Evolutionary conservation across 2,329 filamentous ascomycete species (phyloP), one percentile per base, ranked within the genome.

Genomic region (Blastomyces silverae): DNA sequence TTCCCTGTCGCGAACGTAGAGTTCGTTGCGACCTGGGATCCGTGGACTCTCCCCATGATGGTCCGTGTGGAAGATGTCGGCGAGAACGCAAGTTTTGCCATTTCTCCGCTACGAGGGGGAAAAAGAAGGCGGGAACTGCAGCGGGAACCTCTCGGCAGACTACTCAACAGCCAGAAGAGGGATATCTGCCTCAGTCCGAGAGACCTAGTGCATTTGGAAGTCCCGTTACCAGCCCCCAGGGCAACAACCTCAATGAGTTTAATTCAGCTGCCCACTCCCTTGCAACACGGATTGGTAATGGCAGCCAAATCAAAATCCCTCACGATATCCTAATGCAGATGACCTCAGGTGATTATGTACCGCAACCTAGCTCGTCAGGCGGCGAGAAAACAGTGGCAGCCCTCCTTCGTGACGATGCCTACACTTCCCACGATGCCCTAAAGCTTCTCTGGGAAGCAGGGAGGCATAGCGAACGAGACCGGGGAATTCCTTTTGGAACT

Each of bases 1-100:
- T 68, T 61, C 68, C 68, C 34, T 69, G 68, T 63, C 67, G 68
- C 61, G 68, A 69, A 61, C 68, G 68, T 20, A 63, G 68, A 66
- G 68, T 69, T 5, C 67, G 67, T 37, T 69, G 68, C 50, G 68
- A 69, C 55, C 62, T 69, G 20, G 68, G 68, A 17, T 68, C 68
- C 25, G 68, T 69, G 52, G 68, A 69, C 37, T 61, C 67, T 42
- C 68, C 68, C 7, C 67, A 66, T 61, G 61, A 68, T n/a, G 68
- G 68, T 6, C 68, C 68, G 28, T 69, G 68, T 63, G 66, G 67
- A 46, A 62, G 68, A 62, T 69, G 68, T 62, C 64, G 68, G 20
- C 67, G 68, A 25, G 68, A 69, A 63, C 67, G 68, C 52, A 69
- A 69, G 59, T 63, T 67, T 37, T 69, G 68, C 34, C 65, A 68